A percentile compares a stretch with the other conserved stretches of the same genome.
Evolutionary conservation across 768 basidiomycete genomes (phyloP).

Genomic region (Tylopilus sp.): DNA sequence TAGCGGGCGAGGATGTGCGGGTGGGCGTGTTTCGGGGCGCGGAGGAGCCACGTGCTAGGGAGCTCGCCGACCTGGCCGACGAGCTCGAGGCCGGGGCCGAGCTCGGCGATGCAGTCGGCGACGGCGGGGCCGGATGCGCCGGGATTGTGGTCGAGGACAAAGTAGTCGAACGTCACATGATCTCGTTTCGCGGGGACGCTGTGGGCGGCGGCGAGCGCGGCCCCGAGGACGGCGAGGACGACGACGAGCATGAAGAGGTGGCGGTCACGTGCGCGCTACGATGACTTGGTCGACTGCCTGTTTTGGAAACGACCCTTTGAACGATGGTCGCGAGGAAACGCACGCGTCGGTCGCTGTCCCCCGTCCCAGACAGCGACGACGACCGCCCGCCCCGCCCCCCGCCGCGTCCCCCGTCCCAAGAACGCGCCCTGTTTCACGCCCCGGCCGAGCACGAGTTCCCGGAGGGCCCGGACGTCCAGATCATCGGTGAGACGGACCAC

Average conservation of each 20-base stretch:
- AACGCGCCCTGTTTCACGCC: slow-evolving; percentile 11
- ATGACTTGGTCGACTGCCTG: not conserved
- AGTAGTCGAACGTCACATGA: slow-evolving; percentile 76
- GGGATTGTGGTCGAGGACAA: slow-evolving; percentile 68
- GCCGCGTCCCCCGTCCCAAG: slow-evolving; percentile 3
- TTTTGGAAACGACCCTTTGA: slow-evolving; percentile 1
- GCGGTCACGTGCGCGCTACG: slow-evolving; percentile 11
- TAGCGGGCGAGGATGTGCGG: slow-evolving; percentile 45
- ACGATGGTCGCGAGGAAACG: slow-evolving; percentile 26
- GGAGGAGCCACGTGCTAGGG: slow-evolving; percentile 77
- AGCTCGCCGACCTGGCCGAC: slow-evolving; percentile 89
- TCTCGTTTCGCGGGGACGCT: slow-evolving; percentile 36
- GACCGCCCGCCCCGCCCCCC: slow-evolving; percentile 8
- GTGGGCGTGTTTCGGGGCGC: slow-evolving; percentile 39
- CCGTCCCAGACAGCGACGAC: slow-evolving; percentile 17
- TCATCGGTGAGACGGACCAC: slow-evolving; percentile 41
- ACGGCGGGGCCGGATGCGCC: slow-evolving; percentile 49
- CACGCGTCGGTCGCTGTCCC: slow-evolving; percentile 21
- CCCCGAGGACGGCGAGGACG: slow-evolving; percentile 7
- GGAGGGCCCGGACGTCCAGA: slow-evolving; percentile 40
- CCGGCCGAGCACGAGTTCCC: slow-evolving; percentile 31
- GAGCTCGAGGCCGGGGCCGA: slow-evolving; percentile 81
- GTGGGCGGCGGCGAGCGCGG: slow-evolving; percentile 1
- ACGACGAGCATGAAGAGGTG: slow-evolving; percentile 1
- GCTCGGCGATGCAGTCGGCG: slow-evolving; percentile 50